These are phyloP conservation scores for Corynascus novoguineensis DNA, from an alignment of 495 filamentous ascomycete species.

Conservation along the genomic window DNA sequence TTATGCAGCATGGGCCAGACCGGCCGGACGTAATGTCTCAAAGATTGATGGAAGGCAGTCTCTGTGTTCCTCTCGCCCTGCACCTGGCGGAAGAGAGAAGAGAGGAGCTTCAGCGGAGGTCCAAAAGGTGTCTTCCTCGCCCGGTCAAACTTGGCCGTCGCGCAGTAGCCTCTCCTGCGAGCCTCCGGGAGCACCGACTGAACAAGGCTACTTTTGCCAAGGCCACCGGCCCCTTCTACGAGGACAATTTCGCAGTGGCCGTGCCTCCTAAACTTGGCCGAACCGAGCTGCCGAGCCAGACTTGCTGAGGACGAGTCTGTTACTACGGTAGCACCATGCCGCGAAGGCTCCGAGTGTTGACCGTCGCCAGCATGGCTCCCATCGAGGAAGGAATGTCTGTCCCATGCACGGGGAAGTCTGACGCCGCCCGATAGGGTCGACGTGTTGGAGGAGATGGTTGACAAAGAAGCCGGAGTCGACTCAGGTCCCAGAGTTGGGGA, in stretches of 20 bases:
- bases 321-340: constrained; percentile 23
- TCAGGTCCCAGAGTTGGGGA: background rate
- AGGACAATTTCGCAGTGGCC: constrained; percentile 73
- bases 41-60: constrained; percentile 70
- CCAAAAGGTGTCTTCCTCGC: constrained; percentile 76
- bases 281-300: constrained; percentile 40
- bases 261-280: constrained; percentile 57
- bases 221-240: constrained; percentile 67
- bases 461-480: background rate
- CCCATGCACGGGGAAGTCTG: constrained; percentile 32
- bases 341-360: constrained; percentile 27
- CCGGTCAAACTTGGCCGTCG: constrained; percentile 79
- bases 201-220: constrained; percentile 79
- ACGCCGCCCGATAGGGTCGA: constrained; percentile 26
- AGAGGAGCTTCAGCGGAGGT: constrained; percentile 70
- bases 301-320: constrained; percentile 32
- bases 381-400: constrained; percentile 37
- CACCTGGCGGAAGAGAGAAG: constrained; percentile 80
- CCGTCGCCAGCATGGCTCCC: constrained; percentile 29
- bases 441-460: constrained; percentile 40
- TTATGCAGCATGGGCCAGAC: constrained; percentile 74
- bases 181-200: constrained; percentile 71
- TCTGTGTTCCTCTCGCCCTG: constrained; percentile 85
- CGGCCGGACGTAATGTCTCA: constrained; percentile 66
- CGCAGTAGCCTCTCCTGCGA: constrained; percentile 71